Base-by-base conservation (phyloP, 1,284 basidiomycete genomes). In the Hemileia vastatrix region DNA sequence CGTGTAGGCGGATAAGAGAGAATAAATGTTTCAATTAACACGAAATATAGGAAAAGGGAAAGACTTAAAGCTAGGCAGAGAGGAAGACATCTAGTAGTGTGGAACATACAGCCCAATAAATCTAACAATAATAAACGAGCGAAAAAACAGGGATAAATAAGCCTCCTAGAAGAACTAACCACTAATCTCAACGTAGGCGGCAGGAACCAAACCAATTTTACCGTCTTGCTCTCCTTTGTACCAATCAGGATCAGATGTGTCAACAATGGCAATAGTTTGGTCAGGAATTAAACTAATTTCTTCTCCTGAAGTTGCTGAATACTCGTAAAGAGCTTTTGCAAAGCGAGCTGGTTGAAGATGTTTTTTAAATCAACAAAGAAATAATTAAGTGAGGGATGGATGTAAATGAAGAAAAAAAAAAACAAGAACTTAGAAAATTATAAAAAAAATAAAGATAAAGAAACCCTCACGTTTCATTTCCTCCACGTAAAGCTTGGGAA, bases 221-320 rank as follows among this genome's bases (percentile, higher is more conserved):
- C 90, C 90, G 61, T 82, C 83, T 73, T 83, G 82, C 77, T 93
- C 90, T 36, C 86, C 86, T 79, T 92, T 94, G 88, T 88, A 95
- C 92, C 92, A 96, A 72, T 90, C 88, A 54, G 79, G 79, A 68
- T 93, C 91, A 63, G 81, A 81, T 57, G 79, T 82, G 73, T 95
- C 92, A 60, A 95, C 82, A 66, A 96, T 84, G 8, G 79, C 79
- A 54, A 95, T 77, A 44, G 77, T 73, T 63, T 92, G 87, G 64
- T 87, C 90, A 77, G 90, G 89, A 8, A 77, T 77, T 72, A 95
- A 88, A 0, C 87, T 81, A 23, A 92, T 79, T 75, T 95, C 90
- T 69, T 95, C 90, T 13, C 82, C 70, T 64, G 83, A 85, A 3
- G 70, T 66, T 32, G 84, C 85, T 3, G 80, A 77, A 74, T 95